Evolutionary conservation across 495 filamentous ascomycete species (phyloP), one percentile per base, ranked within the genome.

Genomic region (Venustampulla echinocandica): DNA sequence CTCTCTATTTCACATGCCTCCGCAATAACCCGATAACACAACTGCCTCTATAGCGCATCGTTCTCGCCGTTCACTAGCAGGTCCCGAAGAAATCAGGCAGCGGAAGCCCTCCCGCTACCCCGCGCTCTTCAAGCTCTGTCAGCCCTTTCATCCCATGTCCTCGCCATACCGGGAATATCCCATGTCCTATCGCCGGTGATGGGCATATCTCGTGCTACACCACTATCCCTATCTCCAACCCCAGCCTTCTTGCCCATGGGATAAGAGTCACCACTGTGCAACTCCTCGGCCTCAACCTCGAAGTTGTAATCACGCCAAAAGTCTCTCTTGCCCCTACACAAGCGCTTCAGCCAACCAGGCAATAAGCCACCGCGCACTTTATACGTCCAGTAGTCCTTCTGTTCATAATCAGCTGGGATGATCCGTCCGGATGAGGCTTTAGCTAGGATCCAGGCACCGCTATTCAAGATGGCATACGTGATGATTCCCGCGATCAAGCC

Each of bases 331-430:
- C 84, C 85, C n/a, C 61, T 54, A 0, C 59, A 53, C n/a, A 72
- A 63, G 7, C 82, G 70, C 44, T 69, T 65, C 35, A 85, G 49
- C 85, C 85, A 90, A 2, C 71, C 73, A 0, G 85, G 85, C 9
- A 86, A 62, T 40, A 87, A 61, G 6, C 83, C 83, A 22, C 82
- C 84, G 5, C 73, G 69, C 33, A 84, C 66, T 55, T 66, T 70
- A 70, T 75, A 87, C 0, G 77, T 79, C 85, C 84, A 89, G 9
- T 69, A 72, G 32, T 89, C 85, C 54, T 83, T 85, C 47, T 82
- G 68, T 11, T 80, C 68, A 63, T 86, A 81, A 58, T 84, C 83
- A 1, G 74, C 69, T 0, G 85, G 85, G 2, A 82, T 75, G 48
- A 89, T 76, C 24, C 83, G 73, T 25, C 85, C 85, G 0, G 73